Evolutionary conservation across 352 stramenopile species (phyloP).

Genomic region (Globisporangium parvum): DNA sequence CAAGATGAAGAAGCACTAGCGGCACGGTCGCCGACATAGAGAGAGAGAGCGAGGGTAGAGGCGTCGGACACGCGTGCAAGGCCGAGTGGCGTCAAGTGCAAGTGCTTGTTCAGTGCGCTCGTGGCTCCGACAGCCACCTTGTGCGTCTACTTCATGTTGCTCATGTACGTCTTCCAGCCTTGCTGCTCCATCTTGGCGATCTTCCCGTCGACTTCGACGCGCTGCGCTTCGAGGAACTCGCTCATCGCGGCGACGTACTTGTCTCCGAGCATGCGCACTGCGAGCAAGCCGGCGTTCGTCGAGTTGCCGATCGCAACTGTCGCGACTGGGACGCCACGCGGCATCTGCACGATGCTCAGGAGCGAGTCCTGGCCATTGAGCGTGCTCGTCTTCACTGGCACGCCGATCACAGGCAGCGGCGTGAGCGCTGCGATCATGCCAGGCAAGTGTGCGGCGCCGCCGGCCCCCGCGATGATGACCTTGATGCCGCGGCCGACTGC

Average conservation of each 20-base stretch:
- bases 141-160: slow-evolving; percentile 41
- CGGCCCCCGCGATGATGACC: slow-evolving; percentile 94
- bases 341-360: slow-evolving; percentile 99
- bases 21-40: not conserved
- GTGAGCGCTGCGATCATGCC: slow-evolving; percentile 90
- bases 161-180: slow-evolving; percentile 91
- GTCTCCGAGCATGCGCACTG: slow-evolving; percentile 92
- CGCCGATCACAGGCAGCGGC: slow-evolving; percentile 91
- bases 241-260: slow-evolving; percentile 86
- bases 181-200: slow-evolving; percentile 82
- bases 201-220: slow-evolving; percentile 90
- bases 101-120: not conserved
- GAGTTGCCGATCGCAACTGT: slow-evolving; percentile 98
- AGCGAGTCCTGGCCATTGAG: slow-evolving; percentile 97
- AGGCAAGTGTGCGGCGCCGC: slow-evolving; percentile 96
- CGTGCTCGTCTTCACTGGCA: slow-evolving; percentile 97
- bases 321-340: slow-evolving; percentile 94
- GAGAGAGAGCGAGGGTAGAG: too few relatives aligned
- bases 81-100: not conserved
- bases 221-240: slow-evolving; percentile 90
- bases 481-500: slow-evolving; percentile 88
- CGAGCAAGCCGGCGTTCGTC: slow-evolving; percentile 96
- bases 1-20: slow-evolving; percentile 57
- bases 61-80: too few relatives aligned
- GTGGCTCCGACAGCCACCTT: slow-evolving; percentile 12